Conservation (phyloP, 1,284 basidiomycete genomes). For the Phenoliferia sp. region DNA sequence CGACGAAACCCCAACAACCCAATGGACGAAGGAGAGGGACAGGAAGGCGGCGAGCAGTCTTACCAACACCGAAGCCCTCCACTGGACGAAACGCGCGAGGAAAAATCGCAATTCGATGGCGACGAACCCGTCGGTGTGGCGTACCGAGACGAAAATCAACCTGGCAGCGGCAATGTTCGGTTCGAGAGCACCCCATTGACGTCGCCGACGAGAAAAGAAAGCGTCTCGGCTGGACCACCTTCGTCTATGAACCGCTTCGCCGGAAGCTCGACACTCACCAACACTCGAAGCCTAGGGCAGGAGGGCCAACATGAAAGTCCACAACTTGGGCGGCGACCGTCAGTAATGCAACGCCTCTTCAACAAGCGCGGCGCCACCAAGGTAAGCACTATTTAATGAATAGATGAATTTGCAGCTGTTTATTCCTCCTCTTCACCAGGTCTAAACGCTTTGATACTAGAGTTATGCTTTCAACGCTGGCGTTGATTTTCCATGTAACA, state of each 20-base stretch:
- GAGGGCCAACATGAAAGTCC: not conserved
- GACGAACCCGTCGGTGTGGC: not conserved
- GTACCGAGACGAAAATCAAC: not conserved
- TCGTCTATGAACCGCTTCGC: not conserved
- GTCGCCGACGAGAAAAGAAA: not conserved
- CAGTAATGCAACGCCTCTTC: constrained; percentile 3
- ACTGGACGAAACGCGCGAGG: not conserved
- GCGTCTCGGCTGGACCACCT: not conserved
- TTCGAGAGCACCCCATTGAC: not conserved
- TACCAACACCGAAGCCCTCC: not conserved
- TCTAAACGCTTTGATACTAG: too few relatives aligned
- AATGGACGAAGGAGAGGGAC: not conserved
- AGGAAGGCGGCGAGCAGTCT: not conserved
- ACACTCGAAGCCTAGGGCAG: not conserved
- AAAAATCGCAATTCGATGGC: not conserved
- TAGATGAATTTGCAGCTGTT: too few relatives aligned
- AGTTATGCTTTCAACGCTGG: too few relatives aligned
- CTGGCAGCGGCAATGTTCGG: not conserved
- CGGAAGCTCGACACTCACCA: not conserved
- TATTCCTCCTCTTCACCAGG: too few relatives aligned
- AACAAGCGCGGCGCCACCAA: too few relatives aligned
- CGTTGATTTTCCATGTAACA: too few relatives aligned
- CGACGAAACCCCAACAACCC: constrained; percentile 22
- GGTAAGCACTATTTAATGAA: too few relatives aligned
- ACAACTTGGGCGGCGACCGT: not conserved